Evolutionary conservation across 805 yeast genomes (phyloP).

Genomic region (Yarrowia osloensis): DNA sequence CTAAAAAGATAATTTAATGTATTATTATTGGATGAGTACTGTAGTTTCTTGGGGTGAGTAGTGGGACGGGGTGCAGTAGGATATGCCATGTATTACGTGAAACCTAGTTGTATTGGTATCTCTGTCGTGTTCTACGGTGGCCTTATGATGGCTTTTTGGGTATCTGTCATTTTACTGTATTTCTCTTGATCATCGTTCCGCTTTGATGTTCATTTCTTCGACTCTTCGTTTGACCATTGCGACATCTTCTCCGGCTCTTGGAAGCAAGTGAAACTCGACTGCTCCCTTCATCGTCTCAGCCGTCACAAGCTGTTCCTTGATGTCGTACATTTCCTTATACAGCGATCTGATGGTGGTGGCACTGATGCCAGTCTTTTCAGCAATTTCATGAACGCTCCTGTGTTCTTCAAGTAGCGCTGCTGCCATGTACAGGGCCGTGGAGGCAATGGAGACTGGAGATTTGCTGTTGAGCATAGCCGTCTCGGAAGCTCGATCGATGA

Average conservation of each 20-base stretch:
- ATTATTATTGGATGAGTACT: constrained; percentile 1
- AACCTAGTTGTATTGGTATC: too few relatives aligned
- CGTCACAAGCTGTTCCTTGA: neutral
- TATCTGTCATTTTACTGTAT: too few relatives aligned
- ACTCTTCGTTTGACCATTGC: too few relatives aligned
- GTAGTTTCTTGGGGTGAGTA: too few relatives aligned
- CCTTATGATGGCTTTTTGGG: too few relatives aligned
- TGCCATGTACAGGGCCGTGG: neutral
- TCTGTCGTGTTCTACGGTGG: too few relatives aligned
- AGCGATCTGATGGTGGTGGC: neutral
- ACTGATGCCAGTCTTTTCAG: neutral
- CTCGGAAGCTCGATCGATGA: neutral
- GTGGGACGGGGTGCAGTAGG: too few relatives aligned
- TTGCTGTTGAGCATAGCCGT: neutral
- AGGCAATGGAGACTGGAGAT: neutral
- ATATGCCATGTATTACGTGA: too few relatives aligned
- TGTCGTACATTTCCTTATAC: neutral
- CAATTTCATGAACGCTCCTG: neutral
- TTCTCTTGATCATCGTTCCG: too few relatives aligned
- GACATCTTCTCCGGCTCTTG: neutral
- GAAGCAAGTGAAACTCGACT: neutral
- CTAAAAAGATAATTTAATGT: constrained; percentile 20
- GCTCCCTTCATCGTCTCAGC: too few relatives aligned
- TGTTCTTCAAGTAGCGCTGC: neutral
- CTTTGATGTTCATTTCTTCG: too few relatives aligned